Evolutionary conservation across 345 rosid genomes (phyloP).

Genomic region (Euphorbia lathyris): DNA sequence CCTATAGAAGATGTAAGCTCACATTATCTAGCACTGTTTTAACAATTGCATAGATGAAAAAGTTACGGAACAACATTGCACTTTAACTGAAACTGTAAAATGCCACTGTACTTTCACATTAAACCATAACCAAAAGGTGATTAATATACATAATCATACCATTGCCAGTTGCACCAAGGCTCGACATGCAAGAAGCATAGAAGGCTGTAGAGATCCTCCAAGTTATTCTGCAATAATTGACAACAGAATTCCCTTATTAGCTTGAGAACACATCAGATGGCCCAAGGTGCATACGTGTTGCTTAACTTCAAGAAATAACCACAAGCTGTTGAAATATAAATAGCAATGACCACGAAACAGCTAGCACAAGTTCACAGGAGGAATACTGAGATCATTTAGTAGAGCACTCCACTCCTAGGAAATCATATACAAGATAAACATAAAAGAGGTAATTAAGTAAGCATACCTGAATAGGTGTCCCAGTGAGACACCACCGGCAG

Average conservation of each 20-base stretch:
- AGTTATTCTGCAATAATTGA: conserved; percentile 46
- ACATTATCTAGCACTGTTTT: conserved; percentile 1
- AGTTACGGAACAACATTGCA: neutral
- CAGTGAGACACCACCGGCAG: conserved; percentile 72
- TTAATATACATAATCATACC: conserved; percentile 31
- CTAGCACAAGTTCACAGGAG: neutral
- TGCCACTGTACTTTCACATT: no score
- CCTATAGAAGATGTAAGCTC: conserved; percentile 29
- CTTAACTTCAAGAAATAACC: neutral
- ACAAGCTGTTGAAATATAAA: neutral
- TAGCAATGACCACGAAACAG: neutral
- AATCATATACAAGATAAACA: neutral
- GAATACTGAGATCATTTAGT: neutral
- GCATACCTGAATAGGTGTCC: conserved; percentile 65
- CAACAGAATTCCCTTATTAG: neutral
- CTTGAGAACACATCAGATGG: neutral
- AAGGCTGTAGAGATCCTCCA: conserved; percentile 67
- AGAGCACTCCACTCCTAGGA: neutral
- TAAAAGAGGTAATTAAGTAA: neutral
- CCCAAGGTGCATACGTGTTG: neutral
- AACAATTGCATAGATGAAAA: neutral
- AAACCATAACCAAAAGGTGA: neutral
- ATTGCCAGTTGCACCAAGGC: conserved; percentile 76
- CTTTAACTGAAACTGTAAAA: neutral
- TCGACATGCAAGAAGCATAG: conserved; percentile 68